These are phyloP conservation scores for Synchytrium microbalum DNA, from an alignment of 371 early-diverging fungal species.

Conservation along the genomic window DNA sequence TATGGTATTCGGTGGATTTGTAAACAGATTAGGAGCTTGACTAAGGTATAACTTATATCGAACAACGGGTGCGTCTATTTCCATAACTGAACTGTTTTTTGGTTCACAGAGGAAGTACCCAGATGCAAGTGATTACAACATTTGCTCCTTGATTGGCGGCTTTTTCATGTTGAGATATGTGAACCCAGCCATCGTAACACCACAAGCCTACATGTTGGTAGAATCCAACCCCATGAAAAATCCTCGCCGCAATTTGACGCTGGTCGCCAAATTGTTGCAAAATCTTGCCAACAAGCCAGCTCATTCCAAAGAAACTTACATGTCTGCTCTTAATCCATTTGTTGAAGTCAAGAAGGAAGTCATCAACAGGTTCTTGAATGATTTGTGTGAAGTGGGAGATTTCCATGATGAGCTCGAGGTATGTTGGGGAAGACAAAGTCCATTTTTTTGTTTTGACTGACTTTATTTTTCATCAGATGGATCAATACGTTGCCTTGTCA, in stretches of 20 bases:
- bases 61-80: not conserved
- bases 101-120: slow-evolving; percentile 67
- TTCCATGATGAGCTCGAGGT: slow-evolving; percentile 88
- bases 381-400: slow-evolving; percentile 89
- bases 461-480: slow-evolving; percentile 53
- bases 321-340: slow-evolving; percentile 81
- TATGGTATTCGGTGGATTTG: slow-evolving; percentile 98
- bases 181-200: slow-evolving; percentile 94
- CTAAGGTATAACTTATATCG: slow-evolving; percentile 49
- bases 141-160: slow-evolving; percentile 92
- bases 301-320: slow-evolving; percentile 85
- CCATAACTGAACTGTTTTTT: slow-evolving; percentile 1
- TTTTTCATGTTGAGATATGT: slow-evolving; percentile 96
- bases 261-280: slow-evolving; percentile 87
- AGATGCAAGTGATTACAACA: slow-evolving; percentile 74
- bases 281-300: slow-evolving; percentile 91
- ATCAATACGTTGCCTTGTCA: slow-evolving; percentile 90
- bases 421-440: not conserved
- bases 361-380: slow-evolving; percentile 78
- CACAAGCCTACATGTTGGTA: slow-evolving; percentile 88
- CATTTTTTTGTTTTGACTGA: slow-evolving; percentile 4
- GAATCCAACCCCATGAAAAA: slow-evolving; percentile 70
- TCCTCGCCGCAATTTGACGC: slow-evolving; percentile 79
- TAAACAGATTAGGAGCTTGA: slow-evolving; percentile 88
- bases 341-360: slow-evolving; percentile 79